Conservation (phyloP, 371 early-diverging fungal genomes). For the Lichtheimia ornata region DNA sequence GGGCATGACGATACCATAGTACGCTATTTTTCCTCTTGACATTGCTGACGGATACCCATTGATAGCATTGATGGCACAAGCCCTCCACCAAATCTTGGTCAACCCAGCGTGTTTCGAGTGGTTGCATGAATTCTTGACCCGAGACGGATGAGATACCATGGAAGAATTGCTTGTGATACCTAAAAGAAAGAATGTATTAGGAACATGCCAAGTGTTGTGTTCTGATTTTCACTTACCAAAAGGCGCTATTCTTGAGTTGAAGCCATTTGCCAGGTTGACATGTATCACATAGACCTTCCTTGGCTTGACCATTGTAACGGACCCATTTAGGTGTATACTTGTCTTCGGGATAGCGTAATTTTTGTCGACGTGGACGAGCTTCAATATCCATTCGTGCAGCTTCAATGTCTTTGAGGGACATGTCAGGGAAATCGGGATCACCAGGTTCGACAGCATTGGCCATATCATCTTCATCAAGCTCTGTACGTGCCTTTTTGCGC, state of each 20-base stretch:
- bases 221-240: conserved; percentile 60
- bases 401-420: conserved; percentile 46
- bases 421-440: conserved; percentile 47
- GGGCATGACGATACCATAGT: conserved; percentile 89
- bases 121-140: conserved; percentile 74
- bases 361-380: conserved; percentile 65
- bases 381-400: conserved; percentile 42
- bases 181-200: conserved; percentile 7
- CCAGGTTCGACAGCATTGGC: conserved; percentile 21
- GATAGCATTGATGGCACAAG: conserved; percentile 81
- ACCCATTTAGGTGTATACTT: conserved; percentile 90
- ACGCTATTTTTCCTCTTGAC: conserved; percentile 78
- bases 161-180: conserved; percentile 91
- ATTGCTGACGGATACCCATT: conserved; percentile 80
- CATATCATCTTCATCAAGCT: conserved; percentile 24
- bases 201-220: background rate
- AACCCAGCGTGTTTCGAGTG: conserved; percentile 65
- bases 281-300: conserved; percentile 88
- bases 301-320: conserved; percentile 72
- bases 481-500: conserved; percentile 20
- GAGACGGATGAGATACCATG: conserved; percentile 91
- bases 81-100: conserved; percentile 76
- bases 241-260: conserved; percentile 92
- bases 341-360: conserved; percentile 73
- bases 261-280: conserved; percentile 89